Evolutionary conservation across 2,329 filamentous ascomycete species (phyloP).

Genomic region (Alternaria sp.): DNA sequence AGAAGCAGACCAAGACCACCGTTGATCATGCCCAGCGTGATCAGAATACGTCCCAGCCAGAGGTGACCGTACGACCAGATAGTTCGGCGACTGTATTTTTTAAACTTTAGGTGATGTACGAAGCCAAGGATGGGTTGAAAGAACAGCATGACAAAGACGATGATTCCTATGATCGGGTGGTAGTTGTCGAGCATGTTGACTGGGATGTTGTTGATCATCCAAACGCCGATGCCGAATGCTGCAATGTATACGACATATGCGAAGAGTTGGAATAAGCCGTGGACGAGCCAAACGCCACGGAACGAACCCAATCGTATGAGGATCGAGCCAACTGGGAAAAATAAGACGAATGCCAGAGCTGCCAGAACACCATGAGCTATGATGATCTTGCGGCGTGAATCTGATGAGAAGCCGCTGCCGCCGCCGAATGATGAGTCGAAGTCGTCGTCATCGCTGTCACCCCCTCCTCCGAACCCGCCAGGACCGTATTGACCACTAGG

Average conservation of each 20-base stretch:
- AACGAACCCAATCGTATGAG: slow-evolving; percentile 54
- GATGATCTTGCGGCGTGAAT: slow-evolving; percentile 38
- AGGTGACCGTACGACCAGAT: slow-evolving; percentile 61
- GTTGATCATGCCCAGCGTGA: slow-evolving; percentile 64
- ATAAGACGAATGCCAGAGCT: slow-evolving; percentile 54
- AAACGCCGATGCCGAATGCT: slow-evolving; percentile 62
- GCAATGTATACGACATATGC: slow-evolving; percentile 59
- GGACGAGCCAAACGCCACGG: slow-evolving; percentile 53
- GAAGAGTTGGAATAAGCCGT: slow-evolving; percentile 59
- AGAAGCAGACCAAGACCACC: slow-evolving; percentile 61
- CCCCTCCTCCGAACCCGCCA: slow-evolving; percentile 16
- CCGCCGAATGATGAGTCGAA: slow-evolving; percentile 14
- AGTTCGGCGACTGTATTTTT: slow-evolving; percentile 56
- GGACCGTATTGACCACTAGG: slow-evolving; percentile 19
- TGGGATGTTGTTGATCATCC: slow-evolving; percentile 53
- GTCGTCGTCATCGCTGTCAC: slow-evolving; percentile 12
- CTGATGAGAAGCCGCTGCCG: slow-evolving; percentile 7
- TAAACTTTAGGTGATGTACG: slow-evolving; percentile 62
- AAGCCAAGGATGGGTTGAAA: slow-evolving; percentile 64
- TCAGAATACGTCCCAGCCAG: slow-evolving; percentile 62
- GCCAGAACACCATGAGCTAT: slow-evolving; percentile 57
- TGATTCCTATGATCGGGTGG: slow-evolving; percentile 64
- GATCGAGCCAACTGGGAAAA: slow-evolving; percentile 58
- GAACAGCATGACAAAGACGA: slow-evolving; percentile 60
- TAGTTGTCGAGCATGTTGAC: slow-evolving; percentile 47